Base-by-base conservation (phyloP, 2,329 filamentous ascomycete genomes). In the Tolypocladium endophyticum region DNA sequence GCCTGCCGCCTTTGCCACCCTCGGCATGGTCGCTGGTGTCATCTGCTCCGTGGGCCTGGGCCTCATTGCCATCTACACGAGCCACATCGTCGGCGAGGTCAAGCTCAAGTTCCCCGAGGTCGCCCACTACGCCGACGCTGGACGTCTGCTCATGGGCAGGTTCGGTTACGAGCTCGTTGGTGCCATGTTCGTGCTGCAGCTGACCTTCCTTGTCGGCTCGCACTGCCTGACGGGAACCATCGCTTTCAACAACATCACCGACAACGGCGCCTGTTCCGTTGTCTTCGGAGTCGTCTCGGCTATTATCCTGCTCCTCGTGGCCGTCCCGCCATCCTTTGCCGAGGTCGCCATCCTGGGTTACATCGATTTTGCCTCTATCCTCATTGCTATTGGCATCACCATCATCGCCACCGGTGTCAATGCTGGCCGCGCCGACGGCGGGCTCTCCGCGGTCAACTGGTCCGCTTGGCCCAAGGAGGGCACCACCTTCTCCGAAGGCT, bases 201-300 rank as follows among this genome's bases (percentile, higher is more conserved):
- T 90, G 45, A 74, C 87, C 59, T 88, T 90, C 73, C 81, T 88
- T 65, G 85, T 87, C 72, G 85, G 82, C 39, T 87, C 86, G n/a
- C 88, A 91, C 72, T 77, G 88, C 57, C 74, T 90, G 62, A 88
- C 86, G 0, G 89, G 89, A 64, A 81, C 80, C 38, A 86, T 89
- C 66, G 87, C 87, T 64, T 82, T 89, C 72, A 85, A 85, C 65
- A 84, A 79, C 57, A 76, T 90, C 57, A 85, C 85, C 5, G 71
- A 81, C 4, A 79, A 87, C 62, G 81, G 70, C 55, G 67, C 71
- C 20, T 80, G 78, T 71, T 75, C 75, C 25, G 66, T 80, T 54
- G 72, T 76, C 57, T 80, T 79, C 61, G 73, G 73, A 36, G 72
- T 78, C 53, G 71, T 79, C 30, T 78, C 77, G 3, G 77, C 76